Evolutionary conservation across 345 rosid genomes (phyloP), one percentile per base, ranked within the genome.

Genomic region (Clarkia xantiana): DNA sequence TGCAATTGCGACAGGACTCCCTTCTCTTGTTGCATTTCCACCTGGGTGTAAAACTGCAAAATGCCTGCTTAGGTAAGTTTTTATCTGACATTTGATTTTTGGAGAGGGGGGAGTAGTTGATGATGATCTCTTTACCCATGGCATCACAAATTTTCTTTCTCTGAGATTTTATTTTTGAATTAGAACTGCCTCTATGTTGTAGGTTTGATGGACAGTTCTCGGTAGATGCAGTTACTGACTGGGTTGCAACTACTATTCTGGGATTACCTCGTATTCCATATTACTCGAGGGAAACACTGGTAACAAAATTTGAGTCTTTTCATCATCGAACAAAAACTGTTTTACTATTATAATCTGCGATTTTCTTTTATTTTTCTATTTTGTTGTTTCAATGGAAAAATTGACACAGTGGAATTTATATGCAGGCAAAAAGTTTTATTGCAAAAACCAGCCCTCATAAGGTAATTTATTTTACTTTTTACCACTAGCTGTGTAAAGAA

Each of bases 211-310:
- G 4, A 29, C 36, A 77, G 57, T 71, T 77, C 18, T 80, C 90
- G 39, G 61, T 72, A 42, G 94, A 90, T 70, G 79, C 86, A 49
- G 69, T 90, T 49, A 71, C 77, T 7, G 84, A 86, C 69, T 86
- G 97, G 97, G 76, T 85, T 68, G 84, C 95, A 1, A 79, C 82
- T 23, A 45, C 61, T 23, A 62, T 85, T 29, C 81, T 90, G 48
- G 58, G 67, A 41, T 76, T 90, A 61, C 97, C 97, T 54, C 84
- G 95, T 61, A 79, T 90, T 67, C 77, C 75, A 51, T 90, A 79
- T 70, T 62, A 82, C 59, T 70, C 94, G 46, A 82, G 76, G 74
- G 97, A 90, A 56, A 61, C 97, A 61, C 62, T 90, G 83, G 97
- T 90, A 81, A 64, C n/a, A 63, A 42, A 10, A 14, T 29, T 16